Conservation (phyloP, 2,329 filamentous ascomycete genomes). For the Claviceps sp. region DNA sequence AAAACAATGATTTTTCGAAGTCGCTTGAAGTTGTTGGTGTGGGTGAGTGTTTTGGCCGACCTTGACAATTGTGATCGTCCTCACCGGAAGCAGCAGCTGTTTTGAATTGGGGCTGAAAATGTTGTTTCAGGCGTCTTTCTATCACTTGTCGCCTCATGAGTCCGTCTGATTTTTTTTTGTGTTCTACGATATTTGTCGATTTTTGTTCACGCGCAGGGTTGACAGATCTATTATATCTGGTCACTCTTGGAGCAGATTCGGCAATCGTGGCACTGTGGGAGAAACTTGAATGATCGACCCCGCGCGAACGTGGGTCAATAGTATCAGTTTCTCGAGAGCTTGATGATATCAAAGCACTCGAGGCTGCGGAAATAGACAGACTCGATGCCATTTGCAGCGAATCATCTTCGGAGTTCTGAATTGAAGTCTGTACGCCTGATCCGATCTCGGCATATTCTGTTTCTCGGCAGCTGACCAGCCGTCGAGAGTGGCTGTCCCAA, state of each 20-base stretch:
- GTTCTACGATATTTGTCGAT: conserved; percentile 11
- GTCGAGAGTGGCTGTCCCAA: conserved; percentile 43
- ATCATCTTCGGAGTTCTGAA: conserved; percentile 28
- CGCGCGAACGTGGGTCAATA: conserved; percentile 9
- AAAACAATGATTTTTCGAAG: conserved; percentile 13
- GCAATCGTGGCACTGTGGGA: background rate
- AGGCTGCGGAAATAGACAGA: conserved; percentile 42
- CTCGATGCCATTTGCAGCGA: conserved; percentile 26
- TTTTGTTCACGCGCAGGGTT: conserved; percentile 11
- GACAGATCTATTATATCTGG: background rate
- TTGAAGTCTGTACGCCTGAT: conserved; percentile 15
- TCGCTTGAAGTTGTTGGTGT: conserved; percentile 6
- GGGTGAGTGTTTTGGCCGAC: conserved; percentile 9
- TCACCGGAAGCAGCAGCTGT: background rate
- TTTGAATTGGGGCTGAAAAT: conserved; percentile 2
- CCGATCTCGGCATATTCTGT: conserved; percentile 15
- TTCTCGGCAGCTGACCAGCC: conserved; percentile 30
- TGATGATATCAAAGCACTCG: conserved; percentile 34
- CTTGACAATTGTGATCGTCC: conserved; percentile 10
- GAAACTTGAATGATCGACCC: conserved; percentile 8
- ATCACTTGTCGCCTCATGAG: conserved; percentile 8
- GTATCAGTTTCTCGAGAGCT: conserved; percentile 13
- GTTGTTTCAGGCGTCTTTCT: conserved; percentile 5
- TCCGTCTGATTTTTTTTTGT: conserved; percentile 7
- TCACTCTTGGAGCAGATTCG: conserved; percentile 2